Evolutionary conservation across 306 rosid species (phyloP), one percentile per base, ranked within the genome.

Genomic region (Gillenia trifoliata): DNA sequence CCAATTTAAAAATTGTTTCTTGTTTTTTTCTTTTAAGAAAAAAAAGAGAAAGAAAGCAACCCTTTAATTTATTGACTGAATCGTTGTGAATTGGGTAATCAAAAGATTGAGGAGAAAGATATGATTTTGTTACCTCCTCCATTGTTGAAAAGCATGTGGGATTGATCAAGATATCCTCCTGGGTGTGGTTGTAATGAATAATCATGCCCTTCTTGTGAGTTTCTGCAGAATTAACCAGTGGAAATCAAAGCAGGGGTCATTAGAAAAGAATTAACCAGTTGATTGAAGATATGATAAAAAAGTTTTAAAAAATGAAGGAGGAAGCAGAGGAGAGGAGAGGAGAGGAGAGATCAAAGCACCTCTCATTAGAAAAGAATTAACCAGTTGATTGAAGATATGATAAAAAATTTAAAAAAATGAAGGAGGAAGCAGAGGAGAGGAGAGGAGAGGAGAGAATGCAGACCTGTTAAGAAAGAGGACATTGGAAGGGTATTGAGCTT

Each of bases 401-500:
- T n/a, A n/a, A n/a, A n/a, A n/a, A n/a, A n/a, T n/a, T n/a, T n/a
- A n/a, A n/a, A n/a, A n/a, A n/a, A n/a, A n/a, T n/a, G n/a, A n/a
- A n/a, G n/a, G n/a, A n/a, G n/a, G n/a, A n/a, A n/a, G n/a, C n/a
- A n/a, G n/a, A n/a, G n/a, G n/a, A n/a, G n/a, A n/a, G n/a, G n/a
- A n/a, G n/a, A n/a, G n/a, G n/a, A n/a, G 45, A 50, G 25, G 49
- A 38, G 50, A 43, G 70, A 56, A 76, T 66, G 50, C 50, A 76
- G 71, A 92, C 98, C 98, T 89, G 87, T 88, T 91, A 36, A 88
- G 85, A 25, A 89, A 80, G 74, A 91, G 92, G 25, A 83, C 74
- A 79, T 90, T 94, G 62, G 95, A 94, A 25, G 97, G 97, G 78
- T 92, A 92, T 80, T 94, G 99, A 88, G 99, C 99, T 88, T 94